phyloP scores from a whole-genome alignment of 1,284 basidiomycete species.

The Exobasidium rhododendri region DNA sequence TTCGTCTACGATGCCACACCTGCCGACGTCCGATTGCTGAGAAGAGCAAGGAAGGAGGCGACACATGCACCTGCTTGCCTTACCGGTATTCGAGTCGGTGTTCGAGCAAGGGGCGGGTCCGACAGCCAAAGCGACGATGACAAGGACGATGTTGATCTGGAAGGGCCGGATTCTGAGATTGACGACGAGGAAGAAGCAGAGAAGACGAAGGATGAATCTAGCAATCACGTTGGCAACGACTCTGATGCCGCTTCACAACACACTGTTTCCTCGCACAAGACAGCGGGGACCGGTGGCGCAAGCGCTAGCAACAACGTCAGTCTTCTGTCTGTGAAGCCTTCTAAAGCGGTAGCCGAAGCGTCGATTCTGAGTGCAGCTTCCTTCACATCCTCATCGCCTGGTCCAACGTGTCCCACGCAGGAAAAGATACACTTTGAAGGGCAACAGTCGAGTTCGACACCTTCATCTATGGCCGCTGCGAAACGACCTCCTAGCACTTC shows the following conservation, averaged over 20 bases:
- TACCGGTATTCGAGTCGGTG: conserved; percentile 75
- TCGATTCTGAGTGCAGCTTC: conserved; percentile 34
- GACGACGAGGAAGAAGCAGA: conserved; percentile 37
- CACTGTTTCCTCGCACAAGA: conserved; percentile 6
- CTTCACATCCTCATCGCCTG: conserved; percentile 21
- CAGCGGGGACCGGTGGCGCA: not conserved
- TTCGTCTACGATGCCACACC: conserved; percentile 78
- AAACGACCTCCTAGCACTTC: conserved; percentile 56
- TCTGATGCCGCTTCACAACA: conserved; percentile 53
- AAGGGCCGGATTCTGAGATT: conserved; percentile 24
- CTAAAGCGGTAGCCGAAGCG: conserved; percentile 48
- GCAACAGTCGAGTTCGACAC: not conserved
- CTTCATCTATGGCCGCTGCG: not conserved
- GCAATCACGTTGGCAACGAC: conserved; percentile 57
- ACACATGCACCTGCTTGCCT: conserved; percentile 76
- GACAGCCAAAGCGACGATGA: conserved; percentile 40
- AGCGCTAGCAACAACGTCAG: not conserved
- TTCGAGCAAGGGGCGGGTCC: conserved; percentile 38
- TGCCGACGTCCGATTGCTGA: conserved; percentile 74
- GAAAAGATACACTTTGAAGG: conserved; percentile 14
- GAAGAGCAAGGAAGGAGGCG: conserved; percentile 69
- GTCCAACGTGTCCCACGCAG: conserved; percentile 28
- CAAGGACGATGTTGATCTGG: conserved; percentile 15
- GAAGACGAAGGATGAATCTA: conserved; percentile 22
- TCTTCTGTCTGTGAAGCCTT: not conserved